Evolutionary conservation across 2,329 filamentous ascomycete genomes (phyloP).

Genomic region (Curvularia verruculosa): DNA sequence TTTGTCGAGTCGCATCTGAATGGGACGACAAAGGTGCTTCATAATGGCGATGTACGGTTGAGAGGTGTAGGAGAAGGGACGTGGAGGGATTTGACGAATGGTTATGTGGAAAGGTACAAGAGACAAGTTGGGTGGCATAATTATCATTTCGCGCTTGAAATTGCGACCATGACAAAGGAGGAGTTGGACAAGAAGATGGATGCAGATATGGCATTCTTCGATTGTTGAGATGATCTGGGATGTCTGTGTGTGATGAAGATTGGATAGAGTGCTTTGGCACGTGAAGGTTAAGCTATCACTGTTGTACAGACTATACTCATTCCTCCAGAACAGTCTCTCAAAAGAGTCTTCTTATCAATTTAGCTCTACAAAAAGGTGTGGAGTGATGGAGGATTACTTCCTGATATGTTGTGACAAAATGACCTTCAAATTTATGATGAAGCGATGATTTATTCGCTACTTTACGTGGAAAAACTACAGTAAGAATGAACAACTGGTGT

Average conservation of each 20-base stretch:
- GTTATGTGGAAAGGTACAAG: conserved; percentile 21
- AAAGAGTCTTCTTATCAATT: neutral
- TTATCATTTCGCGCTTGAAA: conserved; percentile 19
- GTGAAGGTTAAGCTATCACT: neutral
- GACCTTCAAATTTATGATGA: neutral
- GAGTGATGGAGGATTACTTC: neutral
- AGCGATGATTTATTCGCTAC: neutral
- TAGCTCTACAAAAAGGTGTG: no score
- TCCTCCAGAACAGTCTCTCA: neutral
- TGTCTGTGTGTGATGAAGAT: neutral
- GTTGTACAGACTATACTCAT: neutral
- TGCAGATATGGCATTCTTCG: conserved; percentile 21
- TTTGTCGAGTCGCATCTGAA: conserved; percentile 18
- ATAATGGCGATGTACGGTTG: conserved; percentile 9
- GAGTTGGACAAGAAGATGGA: conserved; percentile 25
- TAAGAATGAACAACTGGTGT: neutral
- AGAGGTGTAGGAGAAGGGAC: conserved; percentile 2
- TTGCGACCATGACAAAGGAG: conserved; percentile 10
- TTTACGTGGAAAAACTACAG: neutral
- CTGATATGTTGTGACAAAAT: neutral
- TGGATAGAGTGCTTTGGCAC: neutral
- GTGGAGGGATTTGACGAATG: conserved; percentile 28
- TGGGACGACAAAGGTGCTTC: conserved; percentile 6
- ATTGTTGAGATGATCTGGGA: conserved; percentile 7
- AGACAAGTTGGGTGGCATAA: conserved; percentile 12